Percentiles rank a stretch among this genome's conserved stretches.
Conservation (phyloP, 2,329 filamentous ascomycete species). For the Ceratocystis destructans region DNA sequence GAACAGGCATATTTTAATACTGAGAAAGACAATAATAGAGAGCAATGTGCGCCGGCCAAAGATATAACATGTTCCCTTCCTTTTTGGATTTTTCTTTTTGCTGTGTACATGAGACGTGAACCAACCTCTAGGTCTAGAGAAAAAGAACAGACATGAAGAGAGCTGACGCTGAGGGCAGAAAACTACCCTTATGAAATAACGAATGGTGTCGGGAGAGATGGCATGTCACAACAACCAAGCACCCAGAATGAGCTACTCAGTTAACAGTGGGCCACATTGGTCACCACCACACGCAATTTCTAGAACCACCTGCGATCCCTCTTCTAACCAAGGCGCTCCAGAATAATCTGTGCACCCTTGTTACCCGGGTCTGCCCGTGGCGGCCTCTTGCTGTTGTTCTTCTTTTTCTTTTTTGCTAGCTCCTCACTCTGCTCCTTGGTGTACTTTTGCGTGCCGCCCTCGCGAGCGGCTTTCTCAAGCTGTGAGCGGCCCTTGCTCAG, state of each 20-base stretch:
- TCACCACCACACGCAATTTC: background rate
- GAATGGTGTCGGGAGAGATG: too few relatives aligned
- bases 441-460: conserved; percentile 42
- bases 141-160: conserved; percentile 11
- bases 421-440: conserved; percentile 36
- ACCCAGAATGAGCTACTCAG: too few relatives aligned
- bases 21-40: conserved; percentile 13
- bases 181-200: too few relatives aligned
- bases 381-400: conserved; percentile 30
- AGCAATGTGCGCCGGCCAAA: conserved; percentile 14
- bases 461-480: conserved; percentile 52
- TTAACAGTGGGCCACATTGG: too few relatives aligned
- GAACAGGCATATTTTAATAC: background rate
- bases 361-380: conserved; percentile 35
- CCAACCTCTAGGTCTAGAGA: conserved; percentile 1
- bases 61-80: conserved; percentile 6
- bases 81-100: conserved; percentile 1
- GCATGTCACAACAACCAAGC: too few relatives aligned
- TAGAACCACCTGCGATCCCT: background rate
- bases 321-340: conserved; percentile 38
- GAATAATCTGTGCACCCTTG: conserved; percentile 45
- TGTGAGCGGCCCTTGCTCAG: conserved; percentile 60
- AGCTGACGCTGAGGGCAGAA: background rate
- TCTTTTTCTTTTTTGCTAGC: conserved; percentile 33
- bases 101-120: conserved; percentile 11